These are phyloP conservation scores for Alternaria burnsii DNA, from an alignment of 2,329 filamentous ascomycete species.

Conservation along the genomic window DNA sequence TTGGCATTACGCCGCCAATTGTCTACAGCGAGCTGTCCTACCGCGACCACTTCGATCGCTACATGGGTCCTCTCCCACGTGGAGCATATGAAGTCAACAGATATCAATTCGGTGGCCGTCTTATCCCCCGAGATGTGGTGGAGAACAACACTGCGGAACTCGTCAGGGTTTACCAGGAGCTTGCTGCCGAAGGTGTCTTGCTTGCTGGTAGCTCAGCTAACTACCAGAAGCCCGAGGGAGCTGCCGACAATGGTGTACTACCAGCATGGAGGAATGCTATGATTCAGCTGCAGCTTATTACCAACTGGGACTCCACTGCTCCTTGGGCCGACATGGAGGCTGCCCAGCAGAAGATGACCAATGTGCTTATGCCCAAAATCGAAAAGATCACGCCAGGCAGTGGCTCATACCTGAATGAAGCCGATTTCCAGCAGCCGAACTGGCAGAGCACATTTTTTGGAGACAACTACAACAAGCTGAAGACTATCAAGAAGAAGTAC, in stretches of 20 bases:
- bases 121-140: conserved; percentile 28
- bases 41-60: conserved; percentile 34
- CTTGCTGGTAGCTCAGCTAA: conserved; percentile 27
- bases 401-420: conserved; percentile 44
- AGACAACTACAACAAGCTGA: conserved; percentile 26
- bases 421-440: conserved; percentile 34
- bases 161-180: conserved; percentile 22
- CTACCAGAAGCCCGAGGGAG: conserved; percentile 22
- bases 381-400: conserved; percentile 30
- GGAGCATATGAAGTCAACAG: conserved; percentile 29
- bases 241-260: conserved; percentile 31
- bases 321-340: conserved; percentile 21
- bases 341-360: conserved; percentile 24
- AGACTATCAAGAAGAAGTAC: conserved; percentile 33
- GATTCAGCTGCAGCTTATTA: conserved; percentile 30
- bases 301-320: conserved; percentile 29
- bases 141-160: conserved; percentile 27
- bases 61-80: conserved; percentile 38
- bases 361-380: conserved; percentile 36
- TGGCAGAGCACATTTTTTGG: conserved; percentile 40
- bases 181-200: conserved; percentile 24
- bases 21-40: conserved; percentile 33
- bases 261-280: conserved; percentile 36
- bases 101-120: conserved; percentile 32
- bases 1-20: conserved; percentile 30